phyloP scores from a whole-genome alignment of 805 yeast species.

The Teunomyces kruisii region DNA sequence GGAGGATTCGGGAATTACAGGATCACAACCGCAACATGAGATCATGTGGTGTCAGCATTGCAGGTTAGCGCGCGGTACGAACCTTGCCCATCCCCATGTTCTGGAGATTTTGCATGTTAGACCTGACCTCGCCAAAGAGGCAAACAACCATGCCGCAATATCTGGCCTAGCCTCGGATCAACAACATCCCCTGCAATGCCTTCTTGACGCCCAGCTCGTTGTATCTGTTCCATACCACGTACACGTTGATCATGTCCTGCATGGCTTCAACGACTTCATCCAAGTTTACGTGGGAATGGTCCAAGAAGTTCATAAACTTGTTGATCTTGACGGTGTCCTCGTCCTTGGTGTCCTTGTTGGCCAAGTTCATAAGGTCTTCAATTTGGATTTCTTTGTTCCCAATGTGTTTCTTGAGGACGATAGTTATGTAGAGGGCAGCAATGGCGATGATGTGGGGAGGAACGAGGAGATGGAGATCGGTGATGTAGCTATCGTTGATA shows the following conservation, averaged over 20 bases:
- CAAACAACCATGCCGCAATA: too few relatives aligned
- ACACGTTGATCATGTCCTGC: conserved; percentile 79
- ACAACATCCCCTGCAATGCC: conserved; percentile 43
- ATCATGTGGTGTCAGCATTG: too few relatives aligned
- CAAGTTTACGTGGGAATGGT: conserved; percentile 72
- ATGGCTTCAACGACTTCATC: conserved; percentile 77
- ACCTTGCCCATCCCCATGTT: too few relatives aligned
- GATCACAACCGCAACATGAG: too few relatives aligned
- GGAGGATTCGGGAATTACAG: not conserved
- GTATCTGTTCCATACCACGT: conserved; percentile 85
- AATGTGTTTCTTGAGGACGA: conserved; percentile 50
- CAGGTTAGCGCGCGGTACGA: too few relatives aligned
- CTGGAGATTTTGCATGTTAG: not conserved
- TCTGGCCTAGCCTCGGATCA: conserved; percentile 18
- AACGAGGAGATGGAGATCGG: conserved; percentile 76
- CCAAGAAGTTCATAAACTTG: conserved; percentile 63
- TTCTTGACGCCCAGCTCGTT: conserved; percentile 63
- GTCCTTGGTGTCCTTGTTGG: conserved; percentile 26
- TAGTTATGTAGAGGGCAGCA: conserved; percentile 76
- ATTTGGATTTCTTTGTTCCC: conserved; percentile 27
- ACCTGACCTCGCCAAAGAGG: too few relatives aligned
- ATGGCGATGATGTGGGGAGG: conserved; percentile 91
- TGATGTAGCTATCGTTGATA: conserved; percentile 84
- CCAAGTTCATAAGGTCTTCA: conserved; percentile 36
- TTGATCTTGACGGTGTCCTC: conserved; percentile 49